Percentiles rank a stretch among this genome's conserved stretches.
Evolutionary conservation across 2,329 filamentous ascomycete genomes (phyloP).

Genomic region (Diplodia intermedia): DNA sequence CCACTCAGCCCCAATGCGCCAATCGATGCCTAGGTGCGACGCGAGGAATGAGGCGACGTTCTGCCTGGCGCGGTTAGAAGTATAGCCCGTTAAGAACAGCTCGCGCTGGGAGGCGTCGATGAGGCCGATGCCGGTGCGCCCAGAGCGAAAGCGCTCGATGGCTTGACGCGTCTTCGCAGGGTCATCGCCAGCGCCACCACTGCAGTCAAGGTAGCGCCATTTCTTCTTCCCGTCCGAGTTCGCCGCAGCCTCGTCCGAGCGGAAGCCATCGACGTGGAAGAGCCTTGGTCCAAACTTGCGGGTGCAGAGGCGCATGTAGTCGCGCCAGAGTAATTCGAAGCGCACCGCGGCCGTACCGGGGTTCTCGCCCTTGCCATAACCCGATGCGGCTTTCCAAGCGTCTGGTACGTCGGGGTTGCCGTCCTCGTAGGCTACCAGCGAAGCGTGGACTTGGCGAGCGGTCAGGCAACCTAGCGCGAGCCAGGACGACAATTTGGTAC

Average conservation of each 20-base stretch:
- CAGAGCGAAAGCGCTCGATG: constrained; percentile 67
- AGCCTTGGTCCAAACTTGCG: constrained; percentile 71
- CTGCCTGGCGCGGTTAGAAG: constrained; percentile 76
- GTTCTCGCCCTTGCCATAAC: constrained; percentile 74
- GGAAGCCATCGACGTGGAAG: constrained; percentile 71
- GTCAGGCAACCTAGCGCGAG: constrained; percentile 75
- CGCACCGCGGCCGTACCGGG: constrained; percentile 72
- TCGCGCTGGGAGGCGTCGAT: constrained; percentile 81
- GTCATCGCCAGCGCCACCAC: constrained; percentile 49
- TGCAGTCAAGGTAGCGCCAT: constrained; percentile 42
- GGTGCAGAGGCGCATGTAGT: constrained; percentile 80
- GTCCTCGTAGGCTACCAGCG: constrained; percentile 73
- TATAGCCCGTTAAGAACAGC: constrained; percentile 77
- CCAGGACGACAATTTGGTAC: constrained; percentile 77
- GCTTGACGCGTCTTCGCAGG: constrained; percentile 51
- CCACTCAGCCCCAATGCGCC: constrained; percentile 82
- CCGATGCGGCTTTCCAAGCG: constrained; percentile 51
- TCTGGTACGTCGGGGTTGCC: constrained; percentile 52
- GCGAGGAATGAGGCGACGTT: constrained; percentile 78
- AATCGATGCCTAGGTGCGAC: constrained; percentile 77
- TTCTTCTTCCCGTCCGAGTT: constrained; percentile 40
- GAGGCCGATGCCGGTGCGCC: constrained; percentile 75
- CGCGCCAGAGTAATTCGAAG: constrained; percentile 78
- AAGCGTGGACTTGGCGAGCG: constrained; percentile 73
- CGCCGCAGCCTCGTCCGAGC: constrained; percentile 52